These are phyloP conservation scores for Hericium erinaceus DNA, from an alignment of 768 basidiomycete species.

Conservation along the genomic window DNA sequence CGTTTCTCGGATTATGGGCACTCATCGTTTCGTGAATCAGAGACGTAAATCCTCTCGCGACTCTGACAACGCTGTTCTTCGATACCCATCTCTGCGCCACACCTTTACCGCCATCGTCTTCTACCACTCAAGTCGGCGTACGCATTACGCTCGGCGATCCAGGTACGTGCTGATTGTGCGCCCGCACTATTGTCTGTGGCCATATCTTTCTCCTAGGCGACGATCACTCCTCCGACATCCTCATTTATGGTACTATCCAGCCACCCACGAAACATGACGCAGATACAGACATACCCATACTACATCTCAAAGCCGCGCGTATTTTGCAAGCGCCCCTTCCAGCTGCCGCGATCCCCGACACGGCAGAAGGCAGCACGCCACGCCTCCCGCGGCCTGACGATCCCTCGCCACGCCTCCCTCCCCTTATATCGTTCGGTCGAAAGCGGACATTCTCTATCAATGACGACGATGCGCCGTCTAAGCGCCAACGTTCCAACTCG, in stretches of 20 bases:
- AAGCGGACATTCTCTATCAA: constrained; percentile 11
- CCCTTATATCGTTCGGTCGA: constrained; percentile 22
- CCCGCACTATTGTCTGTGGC: neutral
- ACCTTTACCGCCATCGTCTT: constrained; percentile 23
- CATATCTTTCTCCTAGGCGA: constrained; percentile 36
- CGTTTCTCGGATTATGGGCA: neutral
- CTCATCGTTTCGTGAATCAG: constrained; percentile 24
- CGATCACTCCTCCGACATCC: constrained; percentile 59
- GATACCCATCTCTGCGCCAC: constrained; percentile 58
- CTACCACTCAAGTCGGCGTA: constrained; percentile 46
- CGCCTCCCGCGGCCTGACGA: constrained; percentile 64
- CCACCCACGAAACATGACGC: constrained; percentile 10
- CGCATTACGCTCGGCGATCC: constrained; percentile 64
- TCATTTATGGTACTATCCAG: constrained; percentile 39
- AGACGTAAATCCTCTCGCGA: constrained; percentile 61
- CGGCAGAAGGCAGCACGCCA: neutral
- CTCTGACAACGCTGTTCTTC: constrained; percentile 55
- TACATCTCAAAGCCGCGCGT: constrained; percentile 49
- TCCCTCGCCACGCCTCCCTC: constrained; percentile 66
- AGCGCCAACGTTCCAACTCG: constrained; percentile 15
- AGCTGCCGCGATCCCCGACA: constrained; percentile 12
- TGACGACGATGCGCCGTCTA: neutral
- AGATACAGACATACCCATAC: constrained; percentile 8
- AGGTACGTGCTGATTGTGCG: constrained; percentile 29
- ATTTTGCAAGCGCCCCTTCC: constrained; percentile 35